Evolutionary conservation across 176 grass and related monocot genomes (phyloP).

Genomic region (Thinopyrum elongatum): DNA sequence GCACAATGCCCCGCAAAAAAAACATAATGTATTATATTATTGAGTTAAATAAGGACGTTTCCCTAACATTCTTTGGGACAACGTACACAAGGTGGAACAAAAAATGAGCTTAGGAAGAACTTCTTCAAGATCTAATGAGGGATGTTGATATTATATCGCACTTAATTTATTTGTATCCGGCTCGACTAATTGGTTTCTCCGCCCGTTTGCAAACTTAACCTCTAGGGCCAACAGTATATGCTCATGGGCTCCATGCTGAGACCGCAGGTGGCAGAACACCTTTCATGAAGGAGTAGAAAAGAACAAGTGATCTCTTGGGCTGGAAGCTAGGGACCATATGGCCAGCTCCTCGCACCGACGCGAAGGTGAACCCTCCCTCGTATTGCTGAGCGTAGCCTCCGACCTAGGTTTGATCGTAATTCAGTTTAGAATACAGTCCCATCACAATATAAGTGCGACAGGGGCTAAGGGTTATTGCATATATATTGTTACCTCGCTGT

Average conservation of each 20-base stretch:
- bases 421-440: neutral
- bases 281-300: slow-evolving; percentile 30
- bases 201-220: neutral
- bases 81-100: neutral
- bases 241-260: neutral
- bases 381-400: slow-evolving; percentile 53
- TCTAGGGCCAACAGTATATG: neutral
- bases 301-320: slow-evolving; percentile 43
- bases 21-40: neutral
- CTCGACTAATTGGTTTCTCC: neutral
- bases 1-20: neutral
- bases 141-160: neutral
- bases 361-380: slow-evolving; percentile 37
- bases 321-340: slow-evolving; percentile 52
- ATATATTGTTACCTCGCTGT: slow-evolving; percentile 27
- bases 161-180: neutral
- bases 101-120: neutral
- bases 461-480: neutral
- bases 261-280: slow-evolving; percentile 24
- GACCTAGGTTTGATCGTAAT: slow-evolving; percentile 18
- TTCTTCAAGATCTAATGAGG: neutral
- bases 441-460: neutral
- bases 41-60: too few species aligned
- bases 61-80: too few species aligned
- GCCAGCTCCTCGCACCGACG: slow-evolving; percentile 43